phyloP scores from a whole-genome alignment of 2,329 filamentous ascomycete species.

The Penicillium sp. region DNA sequence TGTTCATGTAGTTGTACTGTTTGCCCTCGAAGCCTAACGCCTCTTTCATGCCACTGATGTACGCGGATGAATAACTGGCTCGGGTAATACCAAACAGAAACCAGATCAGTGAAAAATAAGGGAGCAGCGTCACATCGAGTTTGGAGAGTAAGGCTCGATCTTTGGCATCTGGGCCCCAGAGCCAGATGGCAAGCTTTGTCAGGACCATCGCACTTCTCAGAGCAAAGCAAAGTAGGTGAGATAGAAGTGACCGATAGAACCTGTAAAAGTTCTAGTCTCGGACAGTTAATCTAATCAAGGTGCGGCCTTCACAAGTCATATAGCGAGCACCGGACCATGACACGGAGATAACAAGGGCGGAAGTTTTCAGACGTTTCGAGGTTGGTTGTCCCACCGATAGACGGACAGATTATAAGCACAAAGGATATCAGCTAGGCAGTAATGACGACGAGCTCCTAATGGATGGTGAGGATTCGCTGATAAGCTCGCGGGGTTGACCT shows the following conservation, averaged over 20 bases:
- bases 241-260: not conserved
- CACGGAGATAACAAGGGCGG: not conserved
- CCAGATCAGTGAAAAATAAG: slow-evolving; percentile 51
- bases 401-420: not conserved
- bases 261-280: not conserved
- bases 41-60: slow-evolving; percentile 46
- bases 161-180: slow-evolving; percentile 13
- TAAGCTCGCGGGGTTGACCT: slow-evolving; percentile 1
- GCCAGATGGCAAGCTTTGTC: slow-evolving; percentile 11
- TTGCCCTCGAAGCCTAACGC: slow-evolving; percentile 40
- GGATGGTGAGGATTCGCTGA: not conserved
- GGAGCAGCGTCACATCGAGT: slow-evolving; percentile 44
- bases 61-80: slow-evolving; percentile 45
- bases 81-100: slow-evolving; percentile 50
- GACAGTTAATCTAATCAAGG: not conserved
- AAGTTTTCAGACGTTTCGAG: not conserved
- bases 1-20: slow-evolving; percentile 45
- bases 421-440: not conserved
- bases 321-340: not conserved
- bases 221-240: not conserved
- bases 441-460: not conserved
- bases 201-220: not conserved
- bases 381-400: not conserved
- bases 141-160: slow-evolving; percentile 33
- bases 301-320: not conserved